Conservation (phyloP, 495 filamentous ascomycete species). For the Extremus antarcticus region DNA sequence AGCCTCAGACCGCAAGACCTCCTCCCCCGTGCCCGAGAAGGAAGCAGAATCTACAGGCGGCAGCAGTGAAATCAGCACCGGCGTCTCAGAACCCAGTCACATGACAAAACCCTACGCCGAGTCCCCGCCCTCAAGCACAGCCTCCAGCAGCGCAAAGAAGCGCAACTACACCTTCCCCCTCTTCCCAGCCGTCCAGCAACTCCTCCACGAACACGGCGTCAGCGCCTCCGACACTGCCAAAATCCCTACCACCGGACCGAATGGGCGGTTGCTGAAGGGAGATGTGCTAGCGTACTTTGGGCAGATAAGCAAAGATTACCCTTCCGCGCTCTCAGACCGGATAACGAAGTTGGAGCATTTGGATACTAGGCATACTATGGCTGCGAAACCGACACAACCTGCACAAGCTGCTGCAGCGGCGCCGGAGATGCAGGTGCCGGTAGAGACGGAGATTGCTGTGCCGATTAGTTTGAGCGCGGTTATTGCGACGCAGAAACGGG, state of each 20-base stretch:
- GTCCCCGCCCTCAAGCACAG: conserved; percentile 13
- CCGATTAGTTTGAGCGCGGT: conserved; percentile 70
- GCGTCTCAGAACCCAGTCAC: conserved; percentile 25
- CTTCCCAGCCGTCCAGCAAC: conserved; percentile 72
- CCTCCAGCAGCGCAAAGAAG: conserved; percentile 44
- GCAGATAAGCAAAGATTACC: conserved; percentile 54
- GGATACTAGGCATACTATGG: conserved; percentile 78
- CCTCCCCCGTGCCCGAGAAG: neutral
- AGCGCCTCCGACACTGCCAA: conserved; percentile 58
- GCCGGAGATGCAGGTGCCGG: conserved; percentile 32
- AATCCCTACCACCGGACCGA: conserved; percentile 80
- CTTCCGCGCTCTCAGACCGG: conserved; percentile 53
- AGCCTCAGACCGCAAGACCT: neutral
- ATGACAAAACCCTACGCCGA: conserved; percentile 21
- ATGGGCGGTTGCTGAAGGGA: conserved; percentile 84
- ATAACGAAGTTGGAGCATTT: conserved; percentile 69
- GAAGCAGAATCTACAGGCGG: conserved; percentile 4
- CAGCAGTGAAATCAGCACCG: conserved; percentile 3
- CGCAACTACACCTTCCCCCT: conserved; percentile 59
- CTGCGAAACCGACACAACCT: conserved; percentile 28
- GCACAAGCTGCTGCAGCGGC: conserved; percentile 15
- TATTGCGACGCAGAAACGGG: conserved; percentile 63
- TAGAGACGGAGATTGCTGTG: conserved; percentile 44
- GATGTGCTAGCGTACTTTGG: conserved; percentile 90
- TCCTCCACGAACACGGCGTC: conserved; percentile 68